Percentiles rank a stretch among this genome's conserved stretches.
These are phyloP conservation scores for Poterioochromonas sp. DNA, from an alignment of 352 stramenopile species.

Conservation along the genomic window DNA sequence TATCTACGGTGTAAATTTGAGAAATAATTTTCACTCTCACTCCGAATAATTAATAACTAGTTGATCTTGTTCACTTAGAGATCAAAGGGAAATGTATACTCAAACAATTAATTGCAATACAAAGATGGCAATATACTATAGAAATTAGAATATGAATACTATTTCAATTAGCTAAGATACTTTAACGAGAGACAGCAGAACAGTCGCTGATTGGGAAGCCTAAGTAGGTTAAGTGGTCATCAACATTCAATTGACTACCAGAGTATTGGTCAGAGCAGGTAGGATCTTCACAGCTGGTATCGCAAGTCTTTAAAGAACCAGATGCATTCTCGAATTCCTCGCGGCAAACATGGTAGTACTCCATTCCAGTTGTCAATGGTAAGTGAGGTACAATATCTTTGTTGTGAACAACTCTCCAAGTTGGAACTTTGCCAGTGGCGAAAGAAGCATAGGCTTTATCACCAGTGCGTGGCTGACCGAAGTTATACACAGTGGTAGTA, in stretches of 20 bases:
- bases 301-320: conserved; percentile 1
- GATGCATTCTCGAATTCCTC: conserved; percentile 16
- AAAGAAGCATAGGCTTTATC: not conserved
- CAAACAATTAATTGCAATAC: too few relatives aligned
- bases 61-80: too few relatives aligned
- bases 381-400: conserved; percentile 29
- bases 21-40: too few relatives aligned
- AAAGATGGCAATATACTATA: too few relatives aligned
- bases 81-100: too few relatives aligned
- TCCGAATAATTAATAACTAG: too few relatives aligned
- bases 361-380: not conserved
- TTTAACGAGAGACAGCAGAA: not conserved
- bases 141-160: too few relatives aligned
- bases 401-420: conserved; percentile 5
- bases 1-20: too few relatives aligned
- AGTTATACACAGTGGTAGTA: conserved; percentile 1
- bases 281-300: conserved; percentile 1
- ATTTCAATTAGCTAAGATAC: too few relatives aligned
- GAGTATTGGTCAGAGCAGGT: conserved; percentile 16
- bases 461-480: conserved; percentile 4
- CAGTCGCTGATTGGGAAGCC: not conserved
- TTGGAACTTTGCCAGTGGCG: not conserved
- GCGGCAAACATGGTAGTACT: not conserved
- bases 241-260: not conserved
- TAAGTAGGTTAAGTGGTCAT: conserved; percentile 25